Conservation (phyloP, 2,329 filamentous ascomycete genomes). For the Dothideomycetes sp. region DNA sequence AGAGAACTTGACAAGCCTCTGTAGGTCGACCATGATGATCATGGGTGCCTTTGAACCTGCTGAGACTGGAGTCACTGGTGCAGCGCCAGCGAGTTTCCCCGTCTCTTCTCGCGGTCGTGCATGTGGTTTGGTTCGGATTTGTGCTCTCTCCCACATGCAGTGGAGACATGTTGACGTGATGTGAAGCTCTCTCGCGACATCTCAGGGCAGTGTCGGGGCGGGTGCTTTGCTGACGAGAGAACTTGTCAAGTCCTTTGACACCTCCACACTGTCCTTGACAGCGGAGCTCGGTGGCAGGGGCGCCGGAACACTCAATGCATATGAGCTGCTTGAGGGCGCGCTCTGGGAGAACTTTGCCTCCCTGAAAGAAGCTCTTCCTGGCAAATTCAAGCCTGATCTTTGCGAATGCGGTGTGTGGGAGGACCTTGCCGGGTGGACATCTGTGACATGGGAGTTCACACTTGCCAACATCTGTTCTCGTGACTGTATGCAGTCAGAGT, state of each 20-base stretch:
- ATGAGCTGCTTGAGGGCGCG: neutral
- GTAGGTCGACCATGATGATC: no score
- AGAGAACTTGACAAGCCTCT: no score
- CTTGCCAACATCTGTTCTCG: neutral
- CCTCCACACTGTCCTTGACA: constrained; percentile 3
- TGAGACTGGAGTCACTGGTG: no score
- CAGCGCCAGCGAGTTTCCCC: no score
- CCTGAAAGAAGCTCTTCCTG: no score
- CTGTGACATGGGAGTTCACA: neutral
- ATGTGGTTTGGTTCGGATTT: no score
- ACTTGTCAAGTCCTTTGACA: neutral
- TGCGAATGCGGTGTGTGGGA: neutral
- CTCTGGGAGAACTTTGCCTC: no score
- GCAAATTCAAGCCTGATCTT: neutral
- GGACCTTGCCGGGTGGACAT: neutral
- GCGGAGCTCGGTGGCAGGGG: neutral
- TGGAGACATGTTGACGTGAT: neutral
- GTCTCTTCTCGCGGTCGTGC: no score
- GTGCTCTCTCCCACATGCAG: constrained; percentile 1
- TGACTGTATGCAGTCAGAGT: no score
- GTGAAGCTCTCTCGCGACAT: no score
- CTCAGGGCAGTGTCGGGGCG: constrained; percentile 1
- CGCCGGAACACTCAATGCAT: constrained; percentile 2
- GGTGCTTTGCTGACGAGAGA: constrained; percentile 1
- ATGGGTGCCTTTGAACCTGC: no score